Percentiles rank a stretch among this genome's conserved stretches.
Conservation (phyloP, 345 rosid species). For the Lenwebbia sp. region DNA sequence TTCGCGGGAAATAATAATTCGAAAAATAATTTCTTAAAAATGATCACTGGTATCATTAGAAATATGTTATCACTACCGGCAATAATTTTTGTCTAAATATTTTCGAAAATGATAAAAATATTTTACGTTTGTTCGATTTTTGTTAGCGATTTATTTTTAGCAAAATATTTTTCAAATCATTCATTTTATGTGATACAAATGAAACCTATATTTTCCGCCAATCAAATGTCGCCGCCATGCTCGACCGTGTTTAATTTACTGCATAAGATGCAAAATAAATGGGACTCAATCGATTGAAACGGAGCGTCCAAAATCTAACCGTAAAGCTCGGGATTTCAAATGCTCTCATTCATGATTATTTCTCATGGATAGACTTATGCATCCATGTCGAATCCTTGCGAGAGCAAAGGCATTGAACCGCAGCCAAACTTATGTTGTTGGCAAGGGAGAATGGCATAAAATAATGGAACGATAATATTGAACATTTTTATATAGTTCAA, state of each 20-base stretch:
- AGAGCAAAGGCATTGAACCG: not conserved
- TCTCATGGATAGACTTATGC: not conserved
- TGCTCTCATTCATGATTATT: not conserved
- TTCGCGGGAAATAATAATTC: too few species aligned
- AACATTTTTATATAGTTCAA: too few species aligned
- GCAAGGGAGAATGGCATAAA: not conserved
- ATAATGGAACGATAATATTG: too few species aligned
- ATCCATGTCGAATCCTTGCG: not conserved
- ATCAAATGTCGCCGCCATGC: not conserved
- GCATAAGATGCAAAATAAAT: not conserved
- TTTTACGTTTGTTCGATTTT: too few species aligned
- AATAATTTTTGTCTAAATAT: too few species aligned
- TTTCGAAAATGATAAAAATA: too few species aligned
- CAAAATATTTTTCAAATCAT: too few species aligned
- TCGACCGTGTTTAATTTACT: not conserved
- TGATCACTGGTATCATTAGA: rapidly evolving
- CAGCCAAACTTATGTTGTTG: not conserved
- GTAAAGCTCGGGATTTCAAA: not conserved
- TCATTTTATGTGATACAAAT: too few species aligned
- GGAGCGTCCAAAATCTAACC: not conserved
- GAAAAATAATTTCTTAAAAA: too few species aligned
- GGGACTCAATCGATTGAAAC: not conserved
- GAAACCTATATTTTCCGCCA: not conserved
- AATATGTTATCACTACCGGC: too few species aligned
- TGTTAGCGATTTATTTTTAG: too few species aligned